Evolutionary conservation across 2,329 filamentous ascomycete species (phyloP).

Genomic region (Aspergillus fructus): DNA sequence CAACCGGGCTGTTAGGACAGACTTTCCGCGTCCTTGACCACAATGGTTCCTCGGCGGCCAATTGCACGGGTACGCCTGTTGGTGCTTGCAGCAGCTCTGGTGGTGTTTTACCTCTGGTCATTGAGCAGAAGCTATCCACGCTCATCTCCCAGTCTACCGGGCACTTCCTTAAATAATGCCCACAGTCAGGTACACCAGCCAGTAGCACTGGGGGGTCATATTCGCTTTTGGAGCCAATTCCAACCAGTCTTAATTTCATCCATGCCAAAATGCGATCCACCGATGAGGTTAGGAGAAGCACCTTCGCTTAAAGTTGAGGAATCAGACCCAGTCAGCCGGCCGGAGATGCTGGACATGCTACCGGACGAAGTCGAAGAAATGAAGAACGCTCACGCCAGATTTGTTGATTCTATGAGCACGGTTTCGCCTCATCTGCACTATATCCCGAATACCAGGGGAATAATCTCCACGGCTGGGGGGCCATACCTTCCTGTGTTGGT

Average conservation of each 20-base stretch:
- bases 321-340: constrained; percentile 26
- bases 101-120: constrained; percentile 17
- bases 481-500: constrained; percentile 45
- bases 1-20: neutral
- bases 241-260: constrained; percentile 32
- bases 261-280: constrained; percentile 29
- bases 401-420: constrained; percentile 30
- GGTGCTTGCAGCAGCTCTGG: constrained; percentile 17
- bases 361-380: constrained; percentile 31
- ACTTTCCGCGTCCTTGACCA: neutral
- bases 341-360: constrained; percentile 32
- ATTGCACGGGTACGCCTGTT: constrained; percentile 19
- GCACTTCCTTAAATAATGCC: neutral
- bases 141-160: neutral
- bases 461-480: constrained; percentile 49
- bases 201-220: constrained; percentile 19
- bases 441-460: constrained; percentile 36
- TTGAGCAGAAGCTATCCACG: constrained; percentile 13
- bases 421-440: constrained; percentile 34
- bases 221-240: constrained; percentile 36
- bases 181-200: neutral
- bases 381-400: constrained; percentile 35
- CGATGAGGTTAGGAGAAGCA: constrained; percentile 26
- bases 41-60: constrained; percentile 19
- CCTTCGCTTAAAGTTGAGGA: constrained; percentile 29